Base-by-base conservation (phyloP, 2,329 filamentous ascomycete species). In the Coniochaeta sp. region DNA sequence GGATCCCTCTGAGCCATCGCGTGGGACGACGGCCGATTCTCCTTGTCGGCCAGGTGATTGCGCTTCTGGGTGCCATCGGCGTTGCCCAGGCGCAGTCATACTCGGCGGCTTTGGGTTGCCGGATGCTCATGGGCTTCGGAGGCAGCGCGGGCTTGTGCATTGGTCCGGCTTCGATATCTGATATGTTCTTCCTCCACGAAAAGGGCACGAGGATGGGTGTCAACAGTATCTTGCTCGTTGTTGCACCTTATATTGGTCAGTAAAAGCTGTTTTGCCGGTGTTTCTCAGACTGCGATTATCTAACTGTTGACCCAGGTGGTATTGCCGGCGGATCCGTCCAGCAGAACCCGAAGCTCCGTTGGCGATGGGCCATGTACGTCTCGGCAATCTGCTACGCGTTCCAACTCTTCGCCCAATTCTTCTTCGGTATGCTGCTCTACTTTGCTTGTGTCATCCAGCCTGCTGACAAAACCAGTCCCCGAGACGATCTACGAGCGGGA, bases 1-100 rank as follows among this genome's bases (percentile, higher is more conserved):
- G 63, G 63, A 65, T 63, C 30, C 63, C 63, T 16, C 24, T 65
- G n/a, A 65, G 63, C 59, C 63, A 58, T 32, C 60, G 60, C 19
- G 36, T 65, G 17, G 63, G 63, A 19, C 62, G 63, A n/a, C 62
- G 63, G n/a, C 63, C 63, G 16, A 61, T 65, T 14, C 61, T 65
- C 22, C 59, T 65, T n/a, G 24, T 59, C 24, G 58, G 62, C 44
- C 57, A 59, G 26, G 24, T 65, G 56, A 58, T 65, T 32, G 59
- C 63, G 8, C 40, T 65, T 4, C n/a, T 62, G 7, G 59, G 54
- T 7, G 62, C 60, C 22, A 61, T 63, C 32, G 62, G 59, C 24
- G 63, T 65, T 8, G 62, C 59, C n/a, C 52, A 58, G 12, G 28
- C 62, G 19, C 19, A 58, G 44, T 58, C 62, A 26, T 65, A 61